These are phyloP conservation scores for Mychonastes homosphaera DNA, from an alignment of 139 green algal genomes.

Conservation along the genomic window DNA sequence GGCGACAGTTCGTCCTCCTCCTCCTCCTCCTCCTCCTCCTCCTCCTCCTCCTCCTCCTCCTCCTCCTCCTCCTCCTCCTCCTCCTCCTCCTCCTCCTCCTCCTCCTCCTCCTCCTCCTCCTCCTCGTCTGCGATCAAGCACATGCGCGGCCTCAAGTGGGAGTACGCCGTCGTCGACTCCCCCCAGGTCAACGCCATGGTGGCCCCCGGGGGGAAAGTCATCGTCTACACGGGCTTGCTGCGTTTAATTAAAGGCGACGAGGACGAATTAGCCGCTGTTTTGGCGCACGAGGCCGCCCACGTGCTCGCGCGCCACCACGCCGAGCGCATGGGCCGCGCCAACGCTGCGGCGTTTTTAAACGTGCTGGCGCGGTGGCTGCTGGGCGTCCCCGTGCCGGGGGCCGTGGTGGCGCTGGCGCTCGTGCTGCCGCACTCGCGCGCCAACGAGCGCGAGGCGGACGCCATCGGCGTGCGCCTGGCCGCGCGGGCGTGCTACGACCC, in stretches of 20 bases:
- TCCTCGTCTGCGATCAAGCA: too few relatives aligned
- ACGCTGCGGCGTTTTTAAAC: conserved; percentile 9
- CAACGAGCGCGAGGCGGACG: conserved; percentile 60
- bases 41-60: too few relatives aligned
- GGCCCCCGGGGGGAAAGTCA: conserved; percentile 79
- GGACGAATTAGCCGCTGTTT: conserved; percentile 68
- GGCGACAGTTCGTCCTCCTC: too few relatives aligned
- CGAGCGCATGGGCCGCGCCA: conserved; percentile 30
- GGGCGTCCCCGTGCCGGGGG: conserved; percentile 34
- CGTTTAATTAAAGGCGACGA: conserved; percentile 45
- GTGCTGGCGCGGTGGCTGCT: conserved; percentile 25
- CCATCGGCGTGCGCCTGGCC: conserved; percentile 61
- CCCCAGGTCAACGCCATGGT: conserved; percentile 72
- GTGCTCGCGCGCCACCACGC: conserved; percentile 60
- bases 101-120: too few relatives aligned
- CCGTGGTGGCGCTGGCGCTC: conserved; percentile 27
- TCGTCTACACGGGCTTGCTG: conserved; percentile 60
- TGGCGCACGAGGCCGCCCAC: conserved; percentile 76
- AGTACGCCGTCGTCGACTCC: conserved; percentile 70
- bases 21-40: too few relatives aligned
- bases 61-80: too few relatives aligned
- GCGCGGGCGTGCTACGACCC: conserved; percentile 65
- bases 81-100: too few relatives aligned
- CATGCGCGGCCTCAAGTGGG: conserved; percentile 61
- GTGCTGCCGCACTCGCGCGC: conserved; percentile 46